Conservation (phyloP, 768 basidiomycete species). For the Saitozyma sp. region DNA sequence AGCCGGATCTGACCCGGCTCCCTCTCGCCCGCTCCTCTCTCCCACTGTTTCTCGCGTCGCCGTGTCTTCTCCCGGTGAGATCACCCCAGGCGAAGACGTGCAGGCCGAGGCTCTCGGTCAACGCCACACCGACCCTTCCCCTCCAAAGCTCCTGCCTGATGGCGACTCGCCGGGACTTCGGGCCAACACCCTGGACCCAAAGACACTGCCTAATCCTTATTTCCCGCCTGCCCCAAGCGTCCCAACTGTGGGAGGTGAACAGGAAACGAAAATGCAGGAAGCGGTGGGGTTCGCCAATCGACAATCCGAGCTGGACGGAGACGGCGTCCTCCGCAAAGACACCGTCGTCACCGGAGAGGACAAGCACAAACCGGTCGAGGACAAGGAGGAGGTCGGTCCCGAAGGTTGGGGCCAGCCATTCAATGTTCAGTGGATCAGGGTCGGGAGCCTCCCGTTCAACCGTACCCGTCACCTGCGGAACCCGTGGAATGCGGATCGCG, state of each 20-base stretch:
- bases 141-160: background rate
- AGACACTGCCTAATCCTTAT: too few relatives aligned
- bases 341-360: constrained; percentile 32
- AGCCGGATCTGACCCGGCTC: constrained; percentile 11
- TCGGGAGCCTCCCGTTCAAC: constrained; percentile 69
- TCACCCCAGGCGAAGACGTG: constrained; percentile 31
- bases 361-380: constrained; percentile 21
- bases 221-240: too few relatives aligned
- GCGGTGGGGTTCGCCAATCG: constrained; percentile 1
- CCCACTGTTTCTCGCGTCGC: constrained; percentile 30
- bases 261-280: background rate
- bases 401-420: constrained; percentile 75
- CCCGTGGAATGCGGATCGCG: constrained; percentile 81
- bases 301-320: constrained; percentile 15
- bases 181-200: too few relatives aligned
- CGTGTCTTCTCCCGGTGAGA: constrained; percentile 25
- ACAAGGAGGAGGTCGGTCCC: constrained; percentile 32
- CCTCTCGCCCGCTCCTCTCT: constrained; percentile 25
- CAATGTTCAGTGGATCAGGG: constrained; percentile 77
- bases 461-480: constrained; percentile 79
- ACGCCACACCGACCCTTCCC: constrained; percentile 27
- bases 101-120: background rate
- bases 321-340: constrained; percentile 50
- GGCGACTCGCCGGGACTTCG: too few relatives aligned
- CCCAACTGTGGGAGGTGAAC: too few relatives aligned